phyloP scores from a whole-genome alignment of 345 rosid genomes.

The Dimocarpus longan region DNA sequence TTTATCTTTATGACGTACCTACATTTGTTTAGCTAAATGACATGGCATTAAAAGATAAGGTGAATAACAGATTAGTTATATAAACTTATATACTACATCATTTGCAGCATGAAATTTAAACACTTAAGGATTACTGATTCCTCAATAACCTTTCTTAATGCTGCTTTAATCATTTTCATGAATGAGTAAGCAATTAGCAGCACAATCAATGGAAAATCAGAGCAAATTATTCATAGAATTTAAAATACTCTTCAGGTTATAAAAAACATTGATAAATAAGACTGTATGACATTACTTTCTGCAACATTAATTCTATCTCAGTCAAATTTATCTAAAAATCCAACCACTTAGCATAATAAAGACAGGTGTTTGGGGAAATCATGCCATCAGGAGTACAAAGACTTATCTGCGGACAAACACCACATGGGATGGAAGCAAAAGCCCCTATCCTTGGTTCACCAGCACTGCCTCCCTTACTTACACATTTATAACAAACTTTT shows the following conservation, averaged over 20 bases:
- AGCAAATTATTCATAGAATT: background rate
- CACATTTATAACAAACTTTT: constrained; percentile 51
- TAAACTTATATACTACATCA: too few species aligned
- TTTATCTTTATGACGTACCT: too few species aligned
- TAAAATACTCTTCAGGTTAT: too few species aligned
- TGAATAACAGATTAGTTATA: too few species aligned
- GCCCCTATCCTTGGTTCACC: constrained; percentile 51
- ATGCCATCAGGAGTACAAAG: constrained; percentile 69
- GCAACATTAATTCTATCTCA: background rate
- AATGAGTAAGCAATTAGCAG: background rate
- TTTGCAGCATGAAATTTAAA: too few species aligned
- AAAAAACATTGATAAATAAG: background rate
- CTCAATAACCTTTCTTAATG: background rate
- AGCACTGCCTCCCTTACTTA: constrained; percentile 28
- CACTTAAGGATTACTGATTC: background rate
- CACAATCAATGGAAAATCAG: background rate
- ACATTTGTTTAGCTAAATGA: too few species aligned
- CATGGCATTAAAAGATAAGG: too few species aligned
- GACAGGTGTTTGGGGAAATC: constrained; percentile 66
- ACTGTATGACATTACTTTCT: background rate
- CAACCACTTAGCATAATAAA: constrained; percentile 68
- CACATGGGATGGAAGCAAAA: constrained; percentile 79
- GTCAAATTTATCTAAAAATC: constrained; percentile 46
- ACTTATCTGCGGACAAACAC: constrained; percentile 67
- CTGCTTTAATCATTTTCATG: background rate